Percentiles rank a stretch among this genome's conserved stretches.
Evolutionary conservation across 257 asterid genomes (phyloP).

Genomic region (Euphrasia confusa): DNA sequence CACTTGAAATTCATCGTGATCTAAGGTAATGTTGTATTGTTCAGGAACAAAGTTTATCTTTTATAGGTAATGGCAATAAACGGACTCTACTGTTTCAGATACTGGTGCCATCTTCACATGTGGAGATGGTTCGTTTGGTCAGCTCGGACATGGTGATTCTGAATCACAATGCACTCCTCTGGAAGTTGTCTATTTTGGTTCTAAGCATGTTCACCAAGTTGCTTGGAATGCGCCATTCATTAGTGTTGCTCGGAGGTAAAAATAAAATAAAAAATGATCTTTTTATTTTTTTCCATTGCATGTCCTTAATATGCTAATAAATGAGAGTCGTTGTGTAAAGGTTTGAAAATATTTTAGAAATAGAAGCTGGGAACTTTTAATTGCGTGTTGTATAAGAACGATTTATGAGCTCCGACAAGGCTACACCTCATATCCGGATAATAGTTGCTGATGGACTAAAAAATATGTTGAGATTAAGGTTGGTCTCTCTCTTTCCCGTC

Average conservation of each 20-base stretch:
- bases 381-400: too few species aligned
- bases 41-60: background rate
- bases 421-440: too few species aligned
- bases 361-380: too few species aligned
- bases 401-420: too few species aligned
- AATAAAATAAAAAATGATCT: too few species aligned
- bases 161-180: conserved; percentile 46
- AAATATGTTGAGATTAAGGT: too few species aligned
- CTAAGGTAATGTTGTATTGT: background rate
- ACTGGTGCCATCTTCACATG: conserved; percentile 70
- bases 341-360: too few species aligned
- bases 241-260: conserved; percentile 69
- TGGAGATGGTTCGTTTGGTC: conserved; percentile 94
- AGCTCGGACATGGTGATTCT: conserved; percentile 77
- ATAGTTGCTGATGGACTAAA: too few species aligned
- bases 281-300: too few species aligned
- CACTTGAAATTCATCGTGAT: background rate
- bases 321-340: too few species aligned
- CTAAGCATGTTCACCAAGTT: conserved; percentile 48
- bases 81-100: conserved; percentile 33
- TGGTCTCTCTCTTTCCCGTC: too few species aligned
- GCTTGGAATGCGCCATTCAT: conserved; percentile 94
- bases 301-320: background rate
- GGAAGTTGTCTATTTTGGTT: conserved; percentile 42
- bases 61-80: too few species aligned